phyloP scores from a whole-genome alignment of 192 early-diverging fungal genomes.

The Coemansia sp. region DNA sequence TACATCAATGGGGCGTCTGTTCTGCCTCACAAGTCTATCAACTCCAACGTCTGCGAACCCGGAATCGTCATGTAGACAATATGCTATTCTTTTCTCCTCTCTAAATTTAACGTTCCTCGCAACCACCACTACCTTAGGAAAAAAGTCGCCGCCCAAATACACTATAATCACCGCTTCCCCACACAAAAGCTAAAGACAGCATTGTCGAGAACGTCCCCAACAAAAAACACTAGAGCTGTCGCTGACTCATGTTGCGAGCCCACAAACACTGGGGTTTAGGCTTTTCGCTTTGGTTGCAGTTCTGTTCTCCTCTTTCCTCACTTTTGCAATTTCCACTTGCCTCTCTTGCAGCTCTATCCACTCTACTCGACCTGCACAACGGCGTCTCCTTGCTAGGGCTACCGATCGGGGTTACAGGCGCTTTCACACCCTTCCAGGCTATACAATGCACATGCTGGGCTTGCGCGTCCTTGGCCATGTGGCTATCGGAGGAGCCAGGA shows the following conservation, averaged over 20 bases:
- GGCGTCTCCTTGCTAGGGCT: background rate
- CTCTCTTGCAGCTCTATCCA: background rate
- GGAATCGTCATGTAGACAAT: slow-evolving; percentile 87
- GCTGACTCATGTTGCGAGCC: background rate
- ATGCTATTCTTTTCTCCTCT: background rate
- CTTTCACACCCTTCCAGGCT: background rate
- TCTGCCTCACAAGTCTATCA: slow-evolving; percentile 95
- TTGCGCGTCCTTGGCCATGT: background rate
- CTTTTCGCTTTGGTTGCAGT: background rate
- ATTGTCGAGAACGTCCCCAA: background rate
- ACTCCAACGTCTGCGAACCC: slow-evolving; percentile 84
- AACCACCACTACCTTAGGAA: background rate
- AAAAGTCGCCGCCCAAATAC: background rate
- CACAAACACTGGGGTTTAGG: too few relatives aligned
- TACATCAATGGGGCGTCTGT: slow-evolving; percentile 95
- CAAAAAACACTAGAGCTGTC: background rate
- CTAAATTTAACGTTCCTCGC: background rate
- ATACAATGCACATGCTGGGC: background rate
- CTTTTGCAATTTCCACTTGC: background rate
- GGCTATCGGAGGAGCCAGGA: background rate
- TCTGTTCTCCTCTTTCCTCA: background rate
- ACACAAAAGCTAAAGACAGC: background rate
- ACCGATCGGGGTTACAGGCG: background rate
- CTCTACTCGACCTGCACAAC: background rate
- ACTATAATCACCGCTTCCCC: background rate